phyloP scores from a whole-genome alignment of 257 asterid species.

The Oldenlandia corymbosa region DNA sequence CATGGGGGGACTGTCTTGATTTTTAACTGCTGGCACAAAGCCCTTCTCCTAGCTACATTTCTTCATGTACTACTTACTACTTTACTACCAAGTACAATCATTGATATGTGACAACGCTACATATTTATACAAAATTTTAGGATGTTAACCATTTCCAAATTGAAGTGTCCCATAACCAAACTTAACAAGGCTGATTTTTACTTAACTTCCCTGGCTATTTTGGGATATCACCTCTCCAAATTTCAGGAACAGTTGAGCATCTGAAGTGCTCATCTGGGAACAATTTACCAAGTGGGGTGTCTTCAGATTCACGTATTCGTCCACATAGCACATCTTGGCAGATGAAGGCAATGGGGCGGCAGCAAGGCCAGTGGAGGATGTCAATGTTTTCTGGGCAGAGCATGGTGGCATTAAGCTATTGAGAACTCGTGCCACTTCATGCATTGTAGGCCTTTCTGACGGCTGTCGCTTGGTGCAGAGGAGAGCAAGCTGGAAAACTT shows the following conservation, averaged over 20 bases:
- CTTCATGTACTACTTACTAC: constrained; percentile 17
- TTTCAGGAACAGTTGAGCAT: constrained; percentile 76
- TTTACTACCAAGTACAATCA: constrained; percentile 19
- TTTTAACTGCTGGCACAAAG: constrained; percentile 7
- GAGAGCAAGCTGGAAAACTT: constrained; percentile 90
- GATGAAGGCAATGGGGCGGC: constrained; percentile 37
- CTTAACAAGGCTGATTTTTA: no score
- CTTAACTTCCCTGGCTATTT: constrained; percentile 38
- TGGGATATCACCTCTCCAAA: constrained; percentile 79
- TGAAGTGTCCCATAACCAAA: background rate
- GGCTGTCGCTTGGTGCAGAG: constrained; percentile 84
- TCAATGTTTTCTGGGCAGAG: constrained; percentile 21
- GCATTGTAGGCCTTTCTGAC: constrained; percentile 84
- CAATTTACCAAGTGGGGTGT: constrained; percentile 82
- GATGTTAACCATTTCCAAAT: background rate
- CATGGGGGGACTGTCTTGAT: background rate
- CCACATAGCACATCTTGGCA: constrained; percentile 48
- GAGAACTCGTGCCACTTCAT: constrained; percentile 76
- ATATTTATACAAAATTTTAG: constrained; percentile 16
- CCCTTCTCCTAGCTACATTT: constrained; percentile 14
- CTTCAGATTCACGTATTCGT: constrained; percentile 81
- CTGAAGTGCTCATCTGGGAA: constrained; percentile 82
- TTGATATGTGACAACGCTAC: constrained; percentile 9
- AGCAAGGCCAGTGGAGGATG: constrained; percentile 6
- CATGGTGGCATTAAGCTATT: constrained; percentile 49